These are phyloP conservation scores for Gynostemma pentaphyllum DNA, from an alignment of 306 rosid genomes.

Conservation along the genomic window DNA sequence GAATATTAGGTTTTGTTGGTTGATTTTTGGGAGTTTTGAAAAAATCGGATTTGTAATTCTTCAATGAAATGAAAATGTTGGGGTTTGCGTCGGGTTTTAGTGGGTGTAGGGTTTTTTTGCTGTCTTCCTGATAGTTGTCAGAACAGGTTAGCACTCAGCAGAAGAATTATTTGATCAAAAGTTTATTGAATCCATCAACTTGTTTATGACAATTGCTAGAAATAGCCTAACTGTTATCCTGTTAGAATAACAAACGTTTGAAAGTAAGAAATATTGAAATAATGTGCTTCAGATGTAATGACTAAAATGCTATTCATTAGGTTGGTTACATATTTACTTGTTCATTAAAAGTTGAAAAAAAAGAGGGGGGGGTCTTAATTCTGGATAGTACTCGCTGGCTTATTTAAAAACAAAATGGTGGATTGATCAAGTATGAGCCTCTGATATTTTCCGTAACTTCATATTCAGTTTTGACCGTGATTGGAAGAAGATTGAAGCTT, in stretches of 20 bases:
- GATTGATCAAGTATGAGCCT: neutral
- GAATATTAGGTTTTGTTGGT: neutral
- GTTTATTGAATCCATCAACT: neutral
- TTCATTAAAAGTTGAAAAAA: neutral
- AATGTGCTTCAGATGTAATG: neutral
- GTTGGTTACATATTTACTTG: no score
- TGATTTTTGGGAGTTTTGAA: neutral
- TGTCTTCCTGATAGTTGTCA: neutral
- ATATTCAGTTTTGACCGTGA: constrained; percentile 84
- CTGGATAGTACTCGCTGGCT: neutral
- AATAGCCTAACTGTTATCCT: neutral
- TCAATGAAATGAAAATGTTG: neutral
- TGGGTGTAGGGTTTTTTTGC: neutral
- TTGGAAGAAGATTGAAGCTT: constrained; percentile 99
- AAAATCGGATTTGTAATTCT: neutral
- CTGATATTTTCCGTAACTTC: constrained; percentile 4
- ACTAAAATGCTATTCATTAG: neutral
- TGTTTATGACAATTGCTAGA: neutral
- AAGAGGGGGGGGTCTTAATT: neutral
- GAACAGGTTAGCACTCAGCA: neutral
- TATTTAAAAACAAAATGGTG: neutral
- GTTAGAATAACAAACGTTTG: no score
- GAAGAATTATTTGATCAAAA: neutral
- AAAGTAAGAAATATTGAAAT: neutral
- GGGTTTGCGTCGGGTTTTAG: constrained; percentile 8